Evolutionary conservation across 306 rosid genomes (phyloP).

Genomic region (Begonia masoniana): DNA sequence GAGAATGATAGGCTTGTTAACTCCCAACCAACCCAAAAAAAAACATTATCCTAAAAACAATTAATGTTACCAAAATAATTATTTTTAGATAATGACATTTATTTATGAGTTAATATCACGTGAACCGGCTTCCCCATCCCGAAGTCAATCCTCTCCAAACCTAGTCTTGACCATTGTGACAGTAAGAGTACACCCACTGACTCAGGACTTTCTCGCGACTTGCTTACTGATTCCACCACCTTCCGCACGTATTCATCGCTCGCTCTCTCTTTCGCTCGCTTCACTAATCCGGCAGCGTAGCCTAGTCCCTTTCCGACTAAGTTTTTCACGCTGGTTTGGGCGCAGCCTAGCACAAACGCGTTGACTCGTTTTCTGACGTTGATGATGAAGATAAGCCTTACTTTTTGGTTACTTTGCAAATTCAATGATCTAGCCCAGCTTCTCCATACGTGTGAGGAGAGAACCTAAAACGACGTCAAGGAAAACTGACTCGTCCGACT

Average conservation of each 20-base stretch:
- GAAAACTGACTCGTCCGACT: constrained; percentile 10
- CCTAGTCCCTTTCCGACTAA: constrained; percentile 37
- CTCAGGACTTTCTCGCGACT: constrained; percentile 54
- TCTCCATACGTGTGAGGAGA: constrained; percentile 79
- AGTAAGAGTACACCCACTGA: constrained; percentile 66
- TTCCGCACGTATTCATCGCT: constrained; percentile 49
- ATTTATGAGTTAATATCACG: constrained; percentile 8
- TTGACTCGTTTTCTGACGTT: constrained; percentile 66
- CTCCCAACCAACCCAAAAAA: too few species aligned
- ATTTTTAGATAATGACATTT: too few species aligned
- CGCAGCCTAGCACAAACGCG: constrained; percentile 75
- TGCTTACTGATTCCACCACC: constrained; percentile 45
- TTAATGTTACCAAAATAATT: too few species aligned
- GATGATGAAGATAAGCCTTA: constrained; percentile 59
- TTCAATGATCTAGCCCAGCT: constrained; percentile 72
- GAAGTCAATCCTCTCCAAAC: constrained; percentile 56
- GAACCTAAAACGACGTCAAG: constrained; percentile 64
- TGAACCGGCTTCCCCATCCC: constrained; percentile 52
- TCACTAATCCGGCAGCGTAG: constrained; percentile 36
- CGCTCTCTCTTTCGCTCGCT: constrained; percentile 56
- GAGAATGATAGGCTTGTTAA: too few species aligned
- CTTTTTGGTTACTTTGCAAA: constrained; percentile 40
- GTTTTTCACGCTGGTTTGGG: constrained; percentile 40
- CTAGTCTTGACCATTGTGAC: constrained; percentile 92
- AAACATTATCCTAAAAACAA: too few species aligned